Evolutionary conservation across 805 yeast genomes (phyloP), one percentile per base, ranked within the genome.

Genomic region (Komagataella ulmi): DNA sequence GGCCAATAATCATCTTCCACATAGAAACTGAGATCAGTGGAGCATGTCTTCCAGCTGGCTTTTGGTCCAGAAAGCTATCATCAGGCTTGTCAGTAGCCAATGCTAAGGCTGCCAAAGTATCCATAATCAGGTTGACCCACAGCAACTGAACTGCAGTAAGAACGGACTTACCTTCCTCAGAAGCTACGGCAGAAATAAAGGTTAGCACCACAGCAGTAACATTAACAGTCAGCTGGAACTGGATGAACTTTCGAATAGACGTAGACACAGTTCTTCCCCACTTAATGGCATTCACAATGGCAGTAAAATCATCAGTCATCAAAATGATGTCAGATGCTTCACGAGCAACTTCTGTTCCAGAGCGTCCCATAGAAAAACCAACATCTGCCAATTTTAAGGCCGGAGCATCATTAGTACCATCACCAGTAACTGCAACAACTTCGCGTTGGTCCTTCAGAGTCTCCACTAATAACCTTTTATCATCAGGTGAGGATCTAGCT

Each of bases 91-190:
- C 99, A 3, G 99, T 93, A 6, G 99, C 99, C 59, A 93, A 75
- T 0, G 99, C 99, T 59, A 93, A 74, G 3, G 99, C 99, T 3
- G 99, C 99, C 56, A 93, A 76, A 0, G 99, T 93, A 66, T 93
- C 99, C 99, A 93, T 93, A 60, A 93, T 93, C 66, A 93, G 74
- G 67, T 93, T 93, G 50, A 93, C 97, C 99, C 99, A 93, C 56
- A 93, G 73, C 58, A 93, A 78, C 70, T 93, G 99, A 48, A 93
- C 99, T 0, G 99, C 99, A 24, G 98, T 91, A 60, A 93, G 73
- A 7, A 93, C 99, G 4, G 97, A 87, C 45, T 76, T 68, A 57
- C 90, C 91, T 49, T 81, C 84, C 24, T 79, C 66, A 4, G 89
- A 81, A 1, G 90, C 88, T 51, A 91, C 95, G 10, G 99, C 95